Evolutionary conservation across 768 basidiomycete species (phyloP), one percentile per base, ranked within the genome.

Genomic region (Agrocybe praecox): DNA sequence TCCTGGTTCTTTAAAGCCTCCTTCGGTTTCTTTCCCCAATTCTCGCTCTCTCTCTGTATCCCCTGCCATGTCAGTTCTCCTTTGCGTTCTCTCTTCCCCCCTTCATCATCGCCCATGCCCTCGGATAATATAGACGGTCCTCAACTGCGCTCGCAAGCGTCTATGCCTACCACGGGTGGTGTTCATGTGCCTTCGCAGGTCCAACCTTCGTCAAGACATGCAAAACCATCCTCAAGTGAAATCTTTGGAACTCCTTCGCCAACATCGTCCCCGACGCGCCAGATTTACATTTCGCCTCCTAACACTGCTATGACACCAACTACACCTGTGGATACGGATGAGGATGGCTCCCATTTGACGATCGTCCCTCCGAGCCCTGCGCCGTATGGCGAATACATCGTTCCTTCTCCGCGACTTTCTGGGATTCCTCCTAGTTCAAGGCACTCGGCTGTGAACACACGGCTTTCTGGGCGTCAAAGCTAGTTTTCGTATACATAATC

Each of bases 381-480:
- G 2, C 57, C 59, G 12, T 53, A 56, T 18, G 54, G 67, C 1
- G 70, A 72, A 21, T 75, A 66, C 36, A 53, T 73, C 33, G 74
- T 74, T 14, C 75, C 74, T 14, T 74, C 75, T 22, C 70, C 67
- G 3, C 53, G 57, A 14, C 59, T 55, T 2, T 64, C 66, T 0
- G 46, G 56, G 2, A 22, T 72, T 11, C 71, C 36, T 14, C 36
- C 14, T n/a, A 40, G 36, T 40, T 12, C 36, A n/a, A 40, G 36
- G 9, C 26, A 29, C 14, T n/a, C 36, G 5, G 14, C 12, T 40
- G 14, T 12, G 14, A 40, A 40, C 14, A 12, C 36, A 12, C 36
- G 36, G 36, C 36, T 40, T 14, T 40, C 36, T 3, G 36, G 36
- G 2, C 52, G 26, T 9, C 26, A 9, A 29, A 29, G 26, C 26